Evolutionary conservation across 345 rosid genomes (phyloP).

Genomic region (Pugionium dolabratum): DNA sequence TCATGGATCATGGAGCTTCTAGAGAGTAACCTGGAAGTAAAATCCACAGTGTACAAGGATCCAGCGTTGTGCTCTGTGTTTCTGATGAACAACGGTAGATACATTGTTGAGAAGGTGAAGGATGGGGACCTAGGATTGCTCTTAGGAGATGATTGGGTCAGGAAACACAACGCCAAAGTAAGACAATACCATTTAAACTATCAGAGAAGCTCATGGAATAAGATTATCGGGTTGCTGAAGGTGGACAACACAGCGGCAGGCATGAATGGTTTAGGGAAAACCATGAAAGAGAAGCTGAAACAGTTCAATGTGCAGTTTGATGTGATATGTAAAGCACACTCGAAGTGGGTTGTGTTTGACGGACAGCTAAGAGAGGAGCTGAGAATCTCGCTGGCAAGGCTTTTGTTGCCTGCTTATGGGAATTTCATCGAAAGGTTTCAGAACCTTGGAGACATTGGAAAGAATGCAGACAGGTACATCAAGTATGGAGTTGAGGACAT

Average conservation of each 20-base stretch:
- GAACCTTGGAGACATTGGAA: slow-evolving; percentile 58
- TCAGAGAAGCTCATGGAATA: slow-evolving; percentile 77
- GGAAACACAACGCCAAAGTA: slow-evolving; percentile 77
- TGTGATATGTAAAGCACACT: slow-evolving; percentile 55
- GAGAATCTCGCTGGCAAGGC: slow-evolving; percentile 47
- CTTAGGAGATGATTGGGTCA: slow-evolving; percentile 80
- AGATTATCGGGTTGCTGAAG: slow-evolving; percentile 59
- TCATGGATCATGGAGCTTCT: slow-evolving; percentile 91
- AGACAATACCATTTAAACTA: slow-evolving; percentile 57
- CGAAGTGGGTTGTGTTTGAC: slow-evolving; percentile 60
- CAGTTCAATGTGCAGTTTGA: slow-evolving; percentile 56
- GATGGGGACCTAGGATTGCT: slow-evolving; percentile 70
- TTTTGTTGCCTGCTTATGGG: slow-evolving; percentile 61
- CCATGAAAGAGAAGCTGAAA: slow-evolving; percentile 67
- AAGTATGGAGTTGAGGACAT: slow-evolving; percentile 55
- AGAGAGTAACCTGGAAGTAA: slow-evolving; percentile 86
- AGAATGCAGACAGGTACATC: slow-evolving; percentile 48
- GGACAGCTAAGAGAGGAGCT: slow-evolving; percentile 71
- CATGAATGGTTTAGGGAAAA: slow-evolving; percentile 43
- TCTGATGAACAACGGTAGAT: slow-evolving; percentile 84
- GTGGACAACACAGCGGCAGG: slow-evolving; percentile 46
- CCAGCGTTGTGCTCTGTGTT: slow-evolving; percentile 63
- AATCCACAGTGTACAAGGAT: slow-evolving; percentile 74
- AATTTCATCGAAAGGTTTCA: slow-evolving; percentile 59
- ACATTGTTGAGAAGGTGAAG: slow-evolving; percentile 81